phyloP scores from a whole-genome alignment of 768 basidiomycete genomes.

The Gloeostereum incarnatum region DNA sequence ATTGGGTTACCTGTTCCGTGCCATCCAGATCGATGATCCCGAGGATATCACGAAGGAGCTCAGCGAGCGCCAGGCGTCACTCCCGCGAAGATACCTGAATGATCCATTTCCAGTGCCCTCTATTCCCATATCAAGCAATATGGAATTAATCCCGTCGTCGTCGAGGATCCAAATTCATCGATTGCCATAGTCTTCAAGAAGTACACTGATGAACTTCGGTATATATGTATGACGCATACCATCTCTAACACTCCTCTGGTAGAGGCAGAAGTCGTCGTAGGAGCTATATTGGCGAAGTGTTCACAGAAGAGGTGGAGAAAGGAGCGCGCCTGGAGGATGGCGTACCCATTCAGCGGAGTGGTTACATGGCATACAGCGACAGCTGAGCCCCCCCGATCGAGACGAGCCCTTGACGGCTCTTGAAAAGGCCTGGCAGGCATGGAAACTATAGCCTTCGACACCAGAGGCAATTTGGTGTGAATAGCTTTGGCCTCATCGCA shows the following conservation, averaged over 20 bases:
- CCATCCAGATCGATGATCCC: constrained; percentile 36
- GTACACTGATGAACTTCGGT: constrained; percentile 60
- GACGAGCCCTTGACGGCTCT: constrained; percentile 29
- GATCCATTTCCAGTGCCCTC: constrained; percentile 32
- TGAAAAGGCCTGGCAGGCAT: constrained; percentile 53
- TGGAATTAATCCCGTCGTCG: constrained; percentile 8
- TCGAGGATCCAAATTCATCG: constrained; percentile 15
- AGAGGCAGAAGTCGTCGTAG: constrained; percentile 70
- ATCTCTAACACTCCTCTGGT: constrained; percentile 42
- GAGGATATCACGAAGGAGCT: constrained; percentile 12
- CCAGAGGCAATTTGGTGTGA: constrained; percentile 33
- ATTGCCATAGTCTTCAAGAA: constrained; percentile 31
- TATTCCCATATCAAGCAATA: constrained; percentile 16
- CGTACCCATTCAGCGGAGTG: constrained; percentile 40
- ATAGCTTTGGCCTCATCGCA: constrained; percentile 64
- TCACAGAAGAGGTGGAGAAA: constrained; percentile 50
- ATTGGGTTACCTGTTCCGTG: constrained; percentile 64
- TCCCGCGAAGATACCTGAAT: constrained; percentile 10
- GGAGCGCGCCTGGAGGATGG: constrained; percentile 54
- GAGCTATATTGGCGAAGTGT: constrained; percentile 67
- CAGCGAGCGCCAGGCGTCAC: neutral
- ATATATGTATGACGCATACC: constrained; percentile 62
- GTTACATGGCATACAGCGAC: constrained; percentile 19
- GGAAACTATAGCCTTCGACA: constrained; percentile 44
- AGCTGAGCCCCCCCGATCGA: constrained; percentile 10